A percentile compares a stretch with the other conserved stretches of the same genome.
Conservation (phyloP, 2,329 filamentous ascomycete genomes). For the Penicillium sp. region DNA sequence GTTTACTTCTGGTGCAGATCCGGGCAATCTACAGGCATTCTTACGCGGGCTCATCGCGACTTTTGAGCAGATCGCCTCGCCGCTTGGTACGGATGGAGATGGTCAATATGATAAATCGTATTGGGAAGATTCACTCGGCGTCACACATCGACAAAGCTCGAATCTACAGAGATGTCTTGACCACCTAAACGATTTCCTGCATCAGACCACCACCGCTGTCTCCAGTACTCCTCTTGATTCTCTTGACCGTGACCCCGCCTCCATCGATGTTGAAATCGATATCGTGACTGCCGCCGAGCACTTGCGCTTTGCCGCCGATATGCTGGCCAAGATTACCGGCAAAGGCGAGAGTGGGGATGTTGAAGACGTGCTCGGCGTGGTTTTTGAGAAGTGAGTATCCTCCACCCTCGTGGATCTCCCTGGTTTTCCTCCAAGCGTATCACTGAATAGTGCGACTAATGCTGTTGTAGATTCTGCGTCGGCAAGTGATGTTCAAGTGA, state of each 20-base stretch:
- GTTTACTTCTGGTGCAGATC: slow-evolving; percentile 45
- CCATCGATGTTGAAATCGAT: slow-evolving; percentile 59
- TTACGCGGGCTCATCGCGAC: slow-evolving; percentile 67
- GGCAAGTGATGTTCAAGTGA: slow-evolving; percentile 57
- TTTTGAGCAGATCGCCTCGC: slow-evolving; percentile 59
- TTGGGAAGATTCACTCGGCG: slow-evolving; percentile 82
- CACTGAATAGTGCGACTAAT: slow-evolving; percentile 15
- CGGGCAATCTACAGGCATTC: slow-evolving; percentile 70
- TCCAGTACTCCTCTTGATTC: slow-evolving; percentile 13
- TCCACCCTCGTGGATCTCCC: slow-evolving; percentile 8
- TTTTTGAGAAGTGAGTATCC: slow-evolving; percentile 88
- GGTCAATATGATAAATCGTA: slow-evolving; percentile 62
- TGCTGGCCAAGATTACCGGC: slow-evolving; percentile 85
- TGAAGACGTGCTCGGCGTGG: slow-evolving; percentile 92
- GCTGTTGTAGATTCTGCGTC: slow-evolving; percentile 57
- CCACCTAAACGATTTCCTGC: slow-evolving; percentile 74
- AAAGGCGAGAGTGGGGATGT: slow-evolving; percentile 84
- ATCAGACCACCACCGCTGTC: slow-evolving; percentile 50
- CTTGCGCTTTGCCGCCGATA: slow-evolving; percentile 76
- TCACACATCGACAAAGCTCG: slow-evolving; percentile 85
- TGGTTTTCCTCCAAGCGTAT: slow-evolving; percentile 8
- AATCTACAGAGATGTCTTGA: slow-evolving; percentile 73
- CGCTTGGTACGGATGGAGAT: slow-evolving; percentile 39
- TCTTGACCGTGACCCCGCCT: slow-evolving; percentile 12
- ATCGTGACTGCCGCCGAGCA: slow-evolving; percentile 90